Base-by-base conservation (phyloP, 257 asterid genomes). In the Nicotiana tomentosiformis region DNA sequence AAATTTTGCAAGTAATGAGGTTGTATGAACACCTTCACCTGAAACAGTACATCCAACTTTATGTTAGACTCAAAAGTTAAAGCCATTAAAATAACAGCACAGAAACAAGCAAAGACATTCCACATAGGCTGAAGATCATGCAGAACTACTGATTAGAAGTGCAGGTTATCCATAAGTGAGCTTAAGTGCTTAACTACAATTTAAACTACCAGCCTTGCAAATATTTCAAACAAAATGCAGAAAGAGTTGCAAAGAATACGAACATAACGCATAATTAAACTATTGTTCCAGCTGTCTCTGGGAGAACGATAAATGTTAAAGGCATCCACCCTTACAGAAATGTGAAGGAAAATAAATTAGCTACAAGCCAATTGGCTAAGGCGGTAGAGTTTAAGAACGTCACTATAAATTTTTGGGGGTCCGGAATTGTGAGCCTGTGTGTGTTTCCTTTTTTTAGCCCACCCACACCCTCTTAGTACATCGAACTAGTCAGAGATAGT, bases 11-110 rank as follows among this genome's bases (percentile, higher is more conserved):
- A 89, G 90, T 96, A 96, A 85, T 93, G 92, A 77, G 96, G 93
- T 87, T 96, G 97, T 89, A 77, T 86, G 83, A 96, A 96, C 53
- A 96, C 98, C 89, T 93, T 96, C 84, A 96, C 99, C 97, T 96
- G 96, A 85, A 84, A 69, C 88, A 88, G 37, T 35, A 60, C 83
- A 85, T 80, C 80, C 60, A 87, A 62, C 11, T 23, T 58, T 51
- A 82, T 72, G 83, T 84, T 87, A 86, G 84, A 85, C 78, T 78
- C 77, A 76, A 85, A 39, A 33, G 58, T 16, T 37, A 64, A 77
- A 81, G 49, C 46, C 51, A 78, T 53, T 72, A 77, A 60, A 43
- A 62, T 17, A 30, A 78, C 78, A 58, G 74, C 66, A 12, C 33
- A 39, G 35, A 66, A 83, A 77, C 78, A 49, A 32, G 43, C 17